Conservation (phyloP, 1,284 basidiomycete species). For the Ganoderma leucocontextum region DNA sequence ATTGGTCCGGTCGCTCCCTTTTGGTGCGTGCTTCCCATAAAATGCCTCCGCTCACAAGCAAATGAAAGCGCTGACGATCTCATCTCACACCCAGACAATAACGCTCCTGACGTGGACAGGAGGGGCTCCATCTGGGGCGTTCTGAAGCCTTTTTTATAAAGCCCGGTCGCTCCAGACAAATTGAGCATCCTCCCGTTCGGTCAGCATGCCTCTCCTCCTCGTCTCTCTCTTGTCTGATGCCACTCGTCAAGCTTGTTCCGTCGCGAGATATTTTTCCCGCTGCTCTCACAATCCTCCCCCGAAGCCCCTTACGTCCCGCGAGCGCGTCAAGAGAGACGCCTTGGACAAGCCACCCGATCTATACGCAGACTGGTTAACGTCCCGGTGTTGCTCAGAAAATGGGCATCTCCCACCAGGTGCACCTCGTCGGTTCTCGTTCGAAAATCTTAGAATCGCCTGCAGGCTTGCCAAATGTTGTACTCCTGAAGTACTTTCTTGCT, state of each 20-base stretch:
- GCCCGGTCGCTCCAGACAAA: constrained; percentile 12
- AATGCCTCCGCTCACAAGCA: constrained; percentile 44
- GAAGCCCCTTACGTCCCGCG: constrained; percentile 12
- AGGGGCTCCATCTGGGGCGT: constrained; percentile 31
- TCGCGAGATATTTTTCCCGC: constrained; percentile 10
- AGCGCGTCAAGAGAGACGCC: constrained; percentile 28
- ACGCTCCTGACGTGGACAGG: constrained; percentile 46
- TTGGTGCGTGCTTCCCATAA: constrained; percentile 49
- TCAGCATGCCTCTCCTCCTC: constrained; percentile 25
- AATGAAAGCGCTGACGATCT: constrained; percentile 49
- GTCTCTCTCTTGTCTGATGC: constrained; percentile 22
- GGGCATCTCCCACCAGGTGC: constrained; percentile 68
- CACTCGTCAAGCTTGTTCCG: constrained; percentile 10
- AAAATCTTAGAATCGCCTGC: constrained; percentile 64
- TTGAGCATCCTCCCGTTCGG: constrained; percentile 14
- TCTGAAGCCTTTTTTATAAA: constrained; percentile 31
- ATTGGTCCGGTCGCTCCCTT: constrained; percentile 29
- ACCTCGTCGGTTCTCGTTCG: constrained; percentile 62
- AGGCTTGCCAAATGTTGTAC: constrained; percentile 61
- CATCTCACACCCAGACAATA: constrained; percentile 48
- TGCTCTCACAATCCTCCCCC: constrained; percentile 13
- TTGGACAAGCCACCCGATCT: constrained; percentile 31
- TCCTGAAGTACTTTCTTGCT: constrained; percentile 60
- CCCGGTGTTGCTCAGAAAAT: constrained; percentile 54
- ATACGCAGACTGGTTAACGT: constrained; percentile 72